Base-by-base conservation (phyloP, 805 yeast species). In the Wickerhamiella galacta region DNA sequence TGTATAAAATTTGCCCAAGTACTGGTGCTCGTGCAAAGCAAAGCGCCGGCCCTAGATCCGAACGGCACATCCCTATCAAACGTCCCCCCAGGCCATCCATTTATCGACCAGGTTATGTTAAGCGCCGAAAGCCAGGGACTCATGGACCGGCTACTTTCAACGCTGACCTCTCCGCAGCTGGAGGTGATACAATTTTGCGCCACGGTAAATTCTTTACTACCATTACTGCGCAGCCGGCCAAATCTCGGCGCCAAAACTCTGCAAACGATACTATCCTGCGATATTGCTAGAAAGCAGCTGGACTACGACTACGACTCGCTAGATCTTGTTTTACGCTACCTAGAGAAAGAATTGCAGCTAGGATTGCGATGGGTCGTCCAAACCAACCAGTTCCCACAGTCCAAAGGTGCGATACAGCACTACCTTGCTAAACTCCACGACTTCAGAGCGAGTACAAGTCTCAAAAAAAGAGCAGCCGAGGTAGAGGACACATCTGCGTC, bases 111-210 rank as follows among this genome's bases (percentile, higher is more conserved):
- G 23, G 42, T 54, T 7, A 51, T 58, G 16, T 54, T 83, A 39
- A 82, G 76, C 42, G 68, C 75, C 5, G 93, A 85, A 49, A 76
- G 85, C 0, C 66, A 64, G 34, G 72, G 65, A 3, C 57, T 78
- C 35, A 56, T 90, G 22, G 94, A 82, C 43, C 52, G 70, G 22
- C 51, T 87, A 20, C 56, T 82, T 30, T 58, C 61, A 28, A 57
- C 65, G 12, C 57, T 85, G 34, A 58, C 62, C 25, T 72, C 65
- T 21, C 77, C 71, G 32, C 55, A 63, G n/a, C 48, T 70, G 42
- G 53, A 66, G 61, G 72, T 31, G 9, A 69, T 77, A 4, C 43
- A 71, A 3, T 67, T 78, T 33, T 67, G 81, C 11, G 79, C 92
- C 5, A 62, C 79, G 0, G 53, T 82, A 18, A 72, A 78, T 44